phyloP scores from a whole-genome alignment of 495 filamentous ascomycete genomes.

The Sporormia fimetaria region DNA sequence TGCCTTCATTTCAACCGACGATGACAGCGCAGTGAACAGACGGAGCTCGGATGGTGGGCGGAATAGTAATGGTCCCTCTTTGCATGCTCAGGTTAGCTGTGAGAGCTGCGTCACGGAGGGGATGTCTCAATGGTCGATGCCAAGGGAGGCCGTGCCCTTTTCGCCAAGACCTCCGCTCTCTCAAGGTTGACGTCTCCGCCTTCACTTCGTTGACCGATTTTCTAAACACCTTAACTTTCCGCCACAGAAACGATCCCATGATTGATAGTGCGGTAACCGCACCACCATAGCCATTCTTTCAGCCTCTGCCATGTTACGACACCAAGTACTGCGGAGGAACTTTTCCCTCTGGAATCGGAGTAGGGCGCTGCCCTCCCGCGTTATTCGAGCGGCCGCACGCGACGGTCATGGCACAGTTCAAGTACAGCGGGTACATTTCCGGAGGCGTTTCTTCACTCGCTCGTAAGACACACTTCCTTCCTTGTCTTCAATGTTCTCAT shows the following conservation, averaged over 20 bases:
- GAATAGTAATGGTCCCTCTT: conserved; percentile 8
- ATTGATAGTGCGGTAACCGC: neutral
- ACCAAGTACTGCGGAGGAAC: conserved; percentile 16
- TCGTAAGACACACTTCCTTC: conserved; percentile 2
- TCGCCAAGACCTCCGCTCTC: neutral
- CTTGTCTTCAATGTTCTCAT: neutral
- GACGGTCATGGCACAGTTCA: conserved; percentile 18
- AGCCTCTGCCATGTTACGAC: conserved; percentile 22
- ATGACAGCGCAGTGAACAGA: no score
- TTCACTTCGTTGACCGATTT: neutral
- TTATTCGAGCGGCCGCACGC: conserved; percentile 6
- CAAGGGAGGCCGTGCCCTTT: no score
- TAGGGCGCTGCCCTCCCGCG: neutral
- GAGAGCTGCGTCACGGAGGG: no score
- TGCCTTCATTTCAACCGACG: no score
- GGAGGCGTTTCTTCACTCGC: conserved; percentile 18
- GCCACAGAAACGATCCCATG: neutral
- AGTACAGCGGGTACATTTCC: conserved; percentile 28
- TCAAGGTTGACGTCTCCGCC: neutral
- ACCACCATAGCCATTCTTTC: neutral
- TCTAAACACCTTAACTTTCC: neutral
- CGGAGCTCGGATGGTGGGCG: neutral
- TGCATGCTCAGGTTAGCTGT: no score
- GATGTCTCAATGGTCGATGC: no score
- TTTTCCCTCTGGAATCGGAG: conserved; percentile 17